A percentile compares a stretch with the other conserved stretches of the same genome.
Conservation (phyloP, 1,284 basidiomycete genomes). For the Ustilago sp. region DNA sequence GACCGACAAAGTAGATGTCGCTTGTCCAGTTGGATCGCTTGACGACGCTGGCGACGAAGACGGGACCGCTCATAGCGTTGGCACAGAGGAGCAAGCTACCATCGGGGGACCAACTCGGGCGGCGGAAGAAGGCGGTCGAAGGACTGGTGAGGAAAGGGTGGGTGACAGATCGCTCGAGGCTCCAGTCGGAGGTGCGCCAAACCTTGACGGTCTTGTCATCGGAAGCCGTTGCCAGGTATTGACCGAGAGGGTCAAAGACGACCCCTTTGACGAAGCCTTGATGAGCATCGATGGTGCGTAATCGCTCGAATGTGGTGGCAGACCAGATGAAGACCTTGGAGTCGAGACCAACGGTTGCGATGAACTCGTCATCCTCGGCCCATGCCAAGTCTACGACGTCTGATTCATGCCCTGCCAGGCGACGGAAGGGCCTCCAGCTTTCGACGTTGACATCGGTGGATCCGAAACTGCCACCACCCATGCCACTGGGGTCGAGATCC, state of each 20-base stretch:
- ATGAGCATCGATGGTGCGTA: slow-evolving; percentile 86
- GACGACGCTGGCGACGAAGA: slow-evolving; percentile 96
- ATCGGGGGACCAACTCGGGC: slow-evolving; percentile 97
- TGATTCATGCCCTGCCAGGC: slow-evolving; percentile 83
- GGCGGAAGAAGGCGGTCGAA: slow-evolving; percentile 91
- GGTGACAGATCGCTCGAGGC: slow-evolving; percentile 81
- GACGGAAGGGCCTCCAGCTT: slow-evolving; percentile 92
- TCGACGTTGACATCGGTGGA: slow-evolving; percentile 75
- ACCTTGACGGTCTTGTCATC: slow-evolving; percentile 96
- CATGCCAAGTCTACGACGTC: slow-evolving; percentile 97
- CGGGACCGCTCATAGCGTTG: slow-evolving; percentile 96
- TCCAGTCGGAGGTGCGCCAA: slow-evolving; percentile 95
- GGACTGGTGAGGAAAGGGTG: slow-evolving; percentile 95
- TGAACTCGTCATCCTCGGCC: slow-evolving; percentile 81
- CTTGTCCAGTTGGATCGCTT: slow-evolving; percentile 76
- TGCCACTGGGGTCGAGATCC: slow-evolving; percentile 79
- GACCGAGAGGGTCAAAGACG: slow-evolving; percentile 96
- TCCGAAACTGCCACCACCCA: slow-evolving; percentile 59
- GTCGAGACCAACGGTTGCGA: slow-evolving; percentile 94
- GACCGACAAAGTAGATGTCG: slow-evolving; percentile 83
- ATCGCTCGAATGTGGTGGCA: slow-evolving; percentile 63
- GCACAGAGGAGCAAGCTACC: slow-evolving; percentile 97
- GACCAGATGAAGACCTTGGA: slow-evolving; percentile 89
- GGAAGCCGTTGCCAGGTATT: slow-evolving; percentile 83
- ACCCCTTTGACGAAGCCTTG: slow-evolving; percentile 98